Evolutionary conservation across 2,329 filamentous ascomycete genomes (phyloP).

Genomic region (Nannizziopsis arthrosporioides): DNA sequence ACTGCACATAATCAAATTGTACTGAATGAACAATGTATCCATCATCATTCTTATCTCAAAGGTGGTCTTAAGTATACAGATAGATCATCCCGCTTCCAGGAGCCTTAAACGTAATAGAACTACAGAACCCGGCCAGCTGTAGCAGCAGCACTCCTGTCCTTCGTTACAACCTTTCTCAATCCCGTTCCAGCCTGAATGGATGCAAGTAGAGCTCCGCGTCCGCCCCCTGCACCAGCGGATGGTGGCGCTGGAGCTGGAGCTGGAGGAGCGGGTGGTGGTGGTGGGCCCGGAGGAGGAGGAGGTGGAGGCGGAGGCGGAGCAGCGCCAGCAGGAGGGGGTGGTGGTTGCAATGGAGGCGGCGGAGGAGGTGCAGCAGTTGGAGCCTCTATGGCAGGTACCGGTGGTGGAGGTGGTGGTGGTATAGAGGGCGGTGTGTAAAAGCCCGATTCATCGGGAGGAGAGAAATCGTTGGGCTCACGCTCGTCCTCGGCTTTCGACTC

Average conservation of each 20-base stretch:
- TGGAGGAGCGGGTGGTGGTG: constrained; percentile 19
- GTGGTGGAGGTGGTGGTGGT: constrained; percentile 23
- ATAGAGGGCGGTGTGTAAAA: constrained; percentile 21
- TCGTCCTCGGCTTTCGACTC: constrained; percentile 21
- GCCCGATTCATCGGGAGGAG: constrained; percentile 27
- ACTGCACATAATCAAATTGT: not conserved
- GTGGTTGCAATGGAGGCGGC: constrained; percentile 31
- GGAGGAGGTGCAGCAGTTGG: constrained; percentile 26
- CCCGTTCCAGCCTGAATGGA: constrained; percentile 71
- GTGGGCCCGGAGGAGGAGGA: constrained; percentile 22
- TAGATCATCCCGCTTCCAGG: no score
- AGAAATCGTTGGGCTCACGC: constrained; percentile 27
- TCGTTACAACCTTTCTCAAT: constrained; percentile 79
- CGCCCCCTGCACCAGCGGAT: constrained; percentile 19
- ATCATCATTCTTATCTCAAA: no score
- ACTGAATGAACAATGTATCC: no score
- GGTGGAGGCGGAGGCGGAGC: constrained; percentile 35
- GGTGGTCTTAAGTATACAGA: no score
- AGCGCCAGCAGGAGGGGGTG: constrained; percentile 23
- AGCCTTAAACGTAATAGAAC: not conserved
- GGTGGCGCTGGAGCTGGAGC: constrained; percentile 3
- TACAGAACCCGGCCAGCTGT: constrained; percentile 62
- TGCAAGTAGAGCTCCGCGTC: constrained; percentile 54
- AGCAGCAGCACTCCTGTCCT: constrained; percentile 64
- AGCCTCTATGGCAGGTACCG: constrained; percentile 14